Percentiles rank a stretch among this genome's conserved stretches.
Evolutionary conservation across 805 yeast genomes (phyloP).

Genomic region (Henningerozyma blattae): DNA sequence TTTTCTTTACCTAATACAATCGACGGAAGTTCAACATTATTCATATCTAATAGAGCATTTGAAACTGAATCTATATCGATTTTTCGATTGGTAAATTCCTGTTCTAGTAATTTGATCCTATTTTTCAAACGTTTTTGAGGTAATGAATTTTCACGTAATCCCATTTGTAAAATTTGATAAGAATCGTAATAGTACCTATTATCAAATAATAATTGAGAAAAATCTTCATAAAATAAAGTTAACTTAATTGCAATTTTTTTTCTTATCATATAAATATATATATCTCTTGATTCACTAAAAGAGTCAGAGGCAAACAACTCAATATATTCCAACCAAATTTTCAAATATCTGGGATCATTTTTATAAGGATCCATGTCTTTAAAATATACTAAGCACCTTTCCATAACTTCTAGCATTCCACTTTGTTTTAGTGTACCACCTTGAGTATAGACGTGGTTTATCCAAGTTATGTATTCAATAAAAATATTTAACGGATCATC

Average conservation of each 20-base stretch:
- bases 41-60: not conserved
- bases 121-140: constrained; percentile 39
- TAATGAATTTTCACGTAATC: constrained; percentile 45
- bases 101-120: constrained; percentile 7
- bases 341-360: constrained; percentile 72
- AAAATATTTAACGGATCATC: constrained; percentile 80
- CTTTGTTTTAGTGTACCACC: constrained; percentile 49
- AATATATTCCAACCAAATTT: constrained; percentile 72
- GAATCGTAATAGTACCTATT: constrained; percentile 9
- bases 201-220: constrained; percentile 35
- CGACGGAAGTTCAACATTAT: constrained; percentile 2
- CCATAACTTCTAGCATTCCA: constrained; percentile 48
- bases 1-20: constrained; percentile 8
- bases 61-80: constrained; percentile 2
- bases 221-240: constrained; percentile 68
- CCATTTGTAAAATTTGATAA: constrained; percentile 9
- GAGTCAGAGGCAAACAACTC: constrained; percentile 22
- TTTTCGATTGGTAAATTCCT: constrained; percentile 6
- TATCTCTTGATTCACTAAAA: constrained; percentile 59
- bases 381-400: constrained; percentile 59
- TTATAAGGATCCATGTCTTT: constrained; percentile 55
- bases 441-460: constrained; percentile 47
- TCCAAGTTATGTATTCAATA: constrained; percentile 69
- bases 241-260: constrained; percentile 58
- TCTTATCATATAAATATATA: constrained; percentile 58